Percentiles rank a stretch among this genome's conserved stretches.
Conservation (phyloP, 768 basidiomycete genomes). For the Polyporus arcularius region DNA sequence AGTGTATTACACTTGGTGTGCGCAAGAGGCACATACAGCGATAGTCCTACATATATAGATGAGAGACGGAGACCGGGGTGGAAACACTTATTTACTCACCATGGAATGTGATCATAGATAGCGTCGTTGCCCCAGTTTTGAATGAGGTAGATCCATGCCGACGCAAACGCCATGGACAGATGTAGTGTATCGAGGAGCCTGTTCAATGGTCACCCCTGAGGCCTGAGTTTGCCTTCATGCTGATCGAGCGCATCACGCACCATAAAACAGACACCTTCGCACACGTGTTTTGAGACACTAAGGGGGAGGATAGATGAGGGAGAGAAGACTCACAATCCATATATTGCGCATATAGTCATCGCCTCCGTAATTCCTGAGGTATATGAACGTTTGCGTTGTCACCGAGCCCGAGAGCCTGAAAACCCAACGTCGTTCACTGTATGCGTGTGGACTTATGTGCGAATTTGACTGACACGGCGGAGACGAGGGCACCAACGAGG, state of each 20-base stretch:
- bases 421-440: neutral
- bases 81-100: constrained; percentile 13
- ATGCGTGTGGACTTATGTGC: neutral
- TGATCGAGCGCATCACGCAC: neutral
- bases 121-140: constrained; percentile 21
- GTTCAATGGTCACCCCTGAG: neutral
- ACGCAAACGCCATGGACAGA: constrained; percentile 25
- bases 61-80: neutral
- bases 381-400: constrained; percentile 20
- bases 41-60: constrained; percentile 12
- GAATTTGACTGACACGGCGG: constrained; percentile 17
- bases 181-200: constrained; percentile 31
- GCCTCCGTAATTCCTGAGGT: constrained; percentile 19
- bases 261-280: constrained; percentile 19
- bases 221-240: neutral
- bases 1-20: neutral
- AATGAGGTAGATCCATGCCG: constrained; percentile 30
- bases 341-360: constrained; percentile 13
- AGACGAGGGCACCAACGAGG: constrained; percentile 22
- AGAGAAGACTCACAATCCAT: constrained; percentile 13
- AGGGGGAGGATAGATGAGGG: neutral
- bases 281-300: neutral
- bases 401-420: constrained; percentile 24
- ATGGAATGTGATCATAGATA: constrained; percentile 28
- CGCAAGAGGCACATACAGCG: constrained; percentile 11